Evolutionary conservation across 2,329 filamentous ascomycete genomes (phyloP).

Genomic region (Stachybotrys echinatus): DNA sequence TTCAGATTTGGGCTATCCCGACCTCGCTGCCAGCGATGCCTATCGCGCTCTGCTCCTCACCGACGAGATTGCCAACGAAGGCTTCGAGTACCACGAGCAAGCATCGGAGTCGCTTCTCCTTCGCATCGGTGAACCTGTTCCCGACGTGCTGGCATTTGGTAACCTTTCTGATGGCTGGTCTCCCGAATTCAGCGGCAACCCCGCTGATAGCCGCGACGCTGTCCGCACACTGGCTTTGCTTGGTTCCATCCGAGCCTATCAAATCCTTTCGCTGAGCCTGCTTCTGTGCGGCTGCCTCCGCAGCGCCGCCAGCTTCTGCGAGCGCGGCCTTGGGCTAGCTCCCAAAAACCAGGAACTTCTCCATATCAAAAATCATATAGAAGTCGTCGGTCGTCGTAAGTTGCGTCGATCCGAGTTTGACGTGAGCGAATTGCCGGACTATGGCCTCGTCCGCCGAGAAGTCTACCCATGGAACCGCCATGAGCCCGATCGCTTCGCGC

Average conservation of each 20-base stretch:
- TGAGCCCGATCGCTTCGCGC: constrained; percentile 65
- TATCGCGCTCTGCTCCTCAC: constrained; percentile 84
- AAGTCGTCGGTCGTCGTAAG: constrained; percentile 43
- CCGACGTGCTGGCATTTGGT: constrained; percentile 41
- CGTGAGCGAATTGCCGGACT: constrained; percentile 58
- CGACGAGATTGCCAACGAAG: constrained; percentile 73
- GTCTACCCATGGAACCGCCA: constrained; percentile 66
- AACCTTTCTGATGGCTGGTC: constrained; percentile 30
- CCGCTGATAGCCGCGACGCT: constrained; percentile 24
- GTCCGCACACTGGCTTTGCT: constrained; percentile 37
- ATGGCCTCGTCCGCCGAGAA: constrained; percentile 63
- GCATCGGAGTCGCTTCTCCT: constrained; percentile 47
- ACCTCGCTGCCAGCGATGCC: constrained; percentile 83
- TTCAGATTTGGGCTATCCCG: constrained; percentile 74
- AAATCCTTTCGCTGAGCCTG: constrained; percentile 52
- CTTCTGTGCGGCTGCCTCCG: constrained; percentile 63
- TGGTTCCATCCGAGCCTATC: constrained; percentile 53
- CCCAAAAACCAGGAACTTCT: constrained; percentile 52
- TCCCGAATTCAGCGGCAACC: constrained; percentile 23
- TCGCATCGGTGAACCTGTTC: constrained; percentile 25
- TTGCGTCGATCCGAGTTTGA: constrained; percentile 41
- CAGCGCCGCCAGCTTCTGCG: constrained; percentile 61
- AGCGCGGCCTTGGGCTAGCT: constrained; percentile 51
- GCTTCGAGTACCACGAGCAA: constrained; percentile 75
- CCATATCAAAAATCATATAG: constrained; percentile 48